These are phyloP conservation scores for Neotropicomus parvogracilis DNA, from an alignment of 1,284 basidiomycete genomes.

Conservation along the genomic window DNA sequence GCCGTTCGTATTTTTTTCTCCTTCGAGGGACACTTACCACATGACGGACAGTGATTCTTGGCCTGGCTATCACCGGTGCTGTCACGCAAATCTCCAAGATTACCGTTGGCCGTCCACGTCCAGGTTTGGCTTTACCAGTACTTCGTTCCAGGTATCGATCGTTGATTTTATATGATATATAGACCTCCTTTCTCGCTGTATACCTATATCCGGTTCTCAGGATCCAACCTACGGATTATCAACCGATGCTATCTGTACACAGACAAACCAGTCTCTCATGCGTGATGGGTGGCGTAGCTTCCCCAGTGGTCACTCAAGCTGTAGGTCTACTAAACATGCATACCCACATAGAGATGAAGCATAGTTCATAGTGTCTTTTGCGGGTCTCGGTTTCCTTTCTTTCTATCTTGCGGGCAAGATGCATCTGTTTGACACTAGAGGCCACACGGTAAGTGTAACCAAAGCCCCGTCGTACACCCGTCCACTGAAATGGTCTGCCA, in stretches of 20 bases:
- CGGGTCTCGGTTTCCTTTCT: slow-evolving; percentile 86
- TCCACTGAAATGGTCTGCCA: slow-evolving; percentile 4
- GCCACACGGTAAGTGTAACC: slow-evolving; percentile 60
- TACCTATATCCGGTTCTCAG: slow-evolving; percentile 59
- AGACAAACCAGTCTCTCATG: slow-evolving; percentile 54
- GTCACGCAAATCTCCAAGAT: slow-evolving; percentile 86
- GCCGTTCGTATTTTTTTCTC: slow-evolving; percentile 46
- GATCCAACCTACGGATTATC: slow-evolving; percentile 78
- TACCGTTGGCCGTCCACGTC: slow-evolving; percentile 87
- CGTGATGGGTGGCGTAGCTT: slow-evolving; percentile 92
- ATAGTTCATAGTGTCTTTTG: slow-evolving; percentile 71
- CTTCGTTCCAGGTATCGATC: neutral
- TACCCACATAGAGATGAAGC: slow-evolving; percentile 3
- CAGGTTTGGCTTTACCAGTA: slow-evolving; percentile 43
- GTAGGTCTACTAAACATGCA: slow-evolving; percentile 40
- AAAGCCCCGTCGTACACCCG: neutral
- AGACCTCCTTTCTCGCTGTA: slow-evolving; percentile 84
- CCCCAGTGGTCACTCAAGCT: slow-evolving; percentile 87
- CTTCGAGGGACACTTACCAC: slow-evolving; percentile 10
- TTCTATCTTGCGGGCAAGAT: slow-evolving; percentile 91
- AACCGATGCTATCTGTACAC: slow-evolving; percentile 77
- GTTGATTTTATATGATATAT: slow-evolving; percentile 8
- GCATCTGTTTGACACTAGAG: slow-evolving; percentile 82
- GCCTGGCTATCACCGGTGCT: slow-evolving; percentile 71
- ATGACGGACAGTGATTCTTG: slow-evolving; percentile 57